phyloP scores from a whole-genome alignment of 306 rosid genomes.

The Calophaca sinica region DNA sequence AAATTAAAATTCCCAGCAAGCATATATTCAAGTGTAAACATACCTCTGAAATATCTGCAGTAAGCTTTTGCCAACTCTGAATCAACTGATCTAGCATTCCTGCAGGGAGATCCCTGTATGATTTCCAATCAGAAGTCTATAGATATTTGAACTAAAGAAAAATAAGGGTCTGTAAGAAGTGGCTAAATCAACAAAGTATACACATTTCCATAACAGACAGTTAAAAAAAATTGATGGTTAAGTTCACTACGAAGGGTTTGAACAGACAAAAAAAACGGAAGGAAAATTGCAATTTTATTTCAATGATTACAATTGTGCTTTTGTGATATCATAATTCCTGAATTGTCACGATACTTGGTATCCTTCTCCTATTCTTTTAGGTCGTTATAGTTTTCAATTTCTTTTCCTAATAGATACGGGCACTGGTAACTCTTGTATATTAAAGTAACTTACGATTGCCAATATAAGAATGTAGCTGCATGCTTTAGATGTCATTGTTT shows the following conservation, averaged over 20 bases:
- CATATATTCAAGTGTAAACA: conserved; percentile 37
- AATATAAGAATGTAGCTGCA: conserved; percentile 24
- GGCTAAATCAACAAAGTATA: conserved; percentile 19
- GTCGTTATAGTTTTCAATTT: conserved; percentile 15
- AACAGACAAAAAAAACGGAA: conserved; percentile 19
- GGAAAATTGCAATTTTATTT: conserved; percentile 29
- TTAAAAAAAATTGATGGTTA: not conserved
- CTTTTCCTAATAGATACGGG: conserved; percentile 28
- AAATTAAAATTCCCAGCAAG: not conserved
- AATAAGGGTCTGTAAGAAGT: conserved; percentile 18
- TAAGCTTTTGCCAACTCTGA: conserved; percentile 72
- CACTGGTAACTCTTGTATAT: conserved; percentile 12
- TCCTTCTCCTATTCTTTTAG: conserved; percentile 2
- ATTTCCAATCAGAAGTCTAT: conserved; percentile 43
- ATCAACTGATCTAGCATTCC: conserved; percentile 66
- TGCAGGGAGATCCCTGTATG: conserved; percentile 79
- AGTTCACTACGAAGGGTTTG: conserved; percentile 22
- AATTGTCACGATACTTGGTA: conserved; percentile 1
- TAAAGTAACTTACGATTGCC: not conserved
- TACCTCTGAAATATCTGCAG: conserved; percentile 74
- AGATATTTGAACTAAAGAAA: conserved; percentile 28
- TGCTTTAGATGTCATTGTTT: conserved; percentile 9
- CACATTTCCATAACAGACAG: conserved; percentile 2
- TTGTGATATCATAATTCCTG: not conserved
- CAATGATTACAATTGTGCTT: conserved; percentile 5